Conservation (phyloP, 1,139 yeast genomes). For the Hyphopichia khmerensis region DNA sequence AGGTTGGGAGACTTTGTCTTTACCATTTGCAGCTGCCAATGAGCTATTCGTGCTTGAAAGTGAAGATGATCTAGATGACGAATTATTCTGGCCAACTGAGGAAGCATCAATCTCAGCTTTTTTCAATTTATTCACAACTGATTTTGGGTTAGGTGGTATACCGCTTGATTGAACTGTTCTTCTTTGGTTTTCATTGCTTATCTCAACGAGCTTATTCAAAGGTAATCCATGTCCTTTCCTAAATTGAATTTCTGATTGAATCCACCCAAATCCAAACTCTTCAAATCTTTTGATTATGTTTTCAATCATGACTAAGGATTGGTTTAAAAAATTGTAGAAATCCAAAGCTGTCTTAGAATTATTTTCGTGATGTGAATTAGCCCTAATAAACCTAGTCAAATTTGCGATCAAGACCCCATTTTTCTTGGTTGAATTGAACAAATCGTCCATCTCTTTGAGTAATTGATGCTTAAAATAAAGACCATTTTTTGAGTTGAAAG, state of each 20-base stretch:
- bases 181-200: not conserved
- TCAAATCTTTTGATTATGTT: constrained; percentile 23
- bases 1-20: not conserved
- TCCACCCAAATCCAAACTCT: constrained; percentile 38
- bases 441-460: constrained; percentile 39
- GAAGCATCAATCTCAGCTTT: not conserved
- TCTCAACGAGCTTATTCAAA: constrained; percentile 2
- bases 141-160: not conserved
- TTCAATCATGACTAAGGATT: constrained; percentile 26
- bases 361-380: constrained; percentile 37
- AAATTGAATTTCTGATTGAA: constrained; percentile 35
- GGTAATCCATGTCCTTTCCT: constrained; percentile 36
- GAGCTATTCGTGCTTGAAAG: constrained; percentile 14
- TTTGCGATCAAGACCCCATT: constrained; percentile 54
- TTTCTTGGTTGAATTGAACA: constrained; percentile 47
- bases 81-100: not conserved
- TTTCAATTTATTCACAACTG: constrained; percentile 17
- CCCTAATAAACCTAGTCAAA: constrained; percentile 48
- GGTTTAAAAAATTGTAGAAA: constrained; percentile 36
- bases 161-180: not conserved
- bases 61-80: constrained; percentile 11
- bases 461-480: constrained; percentile 25
- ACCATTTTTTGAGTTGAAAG: constrained; percentile 24
- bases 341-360: constrained; percentile 39
- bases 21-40: not conserved